phyloP scores from a whole-genome alignment of 768 basidiomycete genomes.

The Leccinum variicolor region DNA sequence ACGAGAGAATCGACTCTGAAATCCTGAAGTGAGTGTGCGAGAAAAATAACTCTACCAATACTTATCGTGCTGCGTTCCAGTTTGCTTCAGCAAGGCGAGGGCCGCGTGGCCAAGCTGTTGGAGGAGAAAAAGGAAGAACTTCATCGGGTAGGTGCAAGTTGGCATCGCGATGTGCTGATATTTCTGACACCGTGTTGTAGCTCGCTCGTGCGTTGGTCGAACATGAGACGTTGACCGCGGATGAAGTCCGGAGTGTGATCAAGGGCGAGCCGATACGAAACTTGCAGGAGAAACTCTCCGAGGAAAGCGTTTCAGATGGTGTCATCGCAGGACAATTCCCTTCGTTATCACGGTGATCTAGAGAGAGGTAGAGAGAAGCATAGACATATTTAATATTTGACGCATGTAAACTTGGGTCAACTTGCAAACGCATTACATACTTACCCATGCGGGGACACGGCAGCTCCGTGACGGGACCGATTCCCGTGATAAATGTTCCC shows the following conservation, averaged over 20 bases:
- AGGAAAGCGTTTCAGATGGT: constrained; percentile 32
- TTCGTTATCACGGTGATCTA: not conserved
- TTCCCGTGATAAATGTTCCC: not conserved
- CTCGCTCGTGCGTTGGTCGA: constrained; percentile 91
- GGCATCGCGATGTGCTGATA: not conserved
- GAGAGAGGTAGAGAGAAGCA: not conserved
- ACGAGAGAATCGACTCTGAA: constrained; percentile 86
- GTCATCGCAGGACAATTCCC: not conserved
- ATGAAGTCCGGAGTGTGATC: constrained; percentile 85
- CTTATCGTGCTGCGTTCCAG: constrained; percentile 24
- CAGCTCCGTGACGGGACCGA: not conserved
- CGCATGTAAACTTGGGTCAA: not conserved
- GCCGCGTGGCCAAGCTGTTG: constrained; percentile 61
- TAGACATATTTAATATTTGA: constrained; percentile 1
- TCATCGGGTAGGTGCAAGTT: constrained; percentile 52
- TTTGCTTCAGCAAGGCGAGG: constrained; percentile 68
- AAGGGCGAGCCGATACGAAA: constrained; percentile 76
- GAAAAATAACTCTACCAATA: not conserved
- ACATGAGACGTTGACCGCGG: constrained; percentile 86
- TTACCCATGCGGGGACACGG: not conserved
- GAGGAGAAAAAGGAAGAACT: constrained; percentile 69
- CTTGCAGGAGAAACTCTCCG: constrained; percentile 62
- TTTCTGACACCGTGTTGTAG: constrained; percentile 35
- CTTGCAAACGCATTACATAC: not conserved
- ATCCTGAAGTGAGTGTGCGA: constrained; percentile 61